A percentile compares a stretch with the other conserved stretches of the same genome.
Evolutionary conservation across 2,329 filamentous ascomycete genomes (phyloP).

Genomic region (Epichloe scottii): DNA sequence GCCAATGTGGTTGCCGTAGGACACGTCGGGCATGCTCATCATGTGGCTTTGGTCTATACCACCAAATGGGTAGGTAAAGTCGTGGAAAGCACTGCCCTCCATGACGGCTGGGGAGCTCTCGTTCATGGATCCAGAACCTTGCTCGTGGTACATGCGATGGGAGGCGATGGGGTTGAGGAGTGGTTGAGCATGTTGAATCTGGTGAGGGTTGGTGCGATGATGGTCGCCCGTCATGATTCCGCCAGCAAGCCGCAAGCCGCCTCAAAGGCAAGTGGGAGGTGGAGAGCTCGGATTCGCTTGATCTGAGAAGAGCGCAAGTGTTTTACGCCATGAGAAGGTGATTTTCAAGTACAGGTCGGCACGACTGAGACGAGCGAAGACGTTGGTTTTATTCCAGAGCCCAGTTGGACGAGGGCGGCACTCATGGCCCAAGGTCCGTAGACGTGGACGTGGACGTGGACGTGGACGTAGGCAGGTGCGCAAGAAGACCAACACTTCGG

Average conservation of each 20-base stretch:
- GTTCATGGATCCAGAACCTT: conserved; percentile 11
- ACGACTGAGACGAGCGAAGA: too few species aligned
- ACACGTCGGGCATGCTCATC: conserved; percentile 19
- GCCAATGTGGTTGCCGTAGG: conserved; percentile 17
- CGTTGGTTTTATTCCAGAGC: neutral
- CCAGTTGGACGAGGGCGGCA: neutral
- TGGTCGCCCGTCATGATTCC: conserved; percentile 19
- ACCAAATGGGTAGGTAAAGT: conserved; percentile 39
- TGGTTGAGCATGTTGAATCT: conserved; percentile 18
- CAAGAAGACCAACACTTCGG: neutral
- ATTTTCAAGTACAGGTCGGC: neutral
- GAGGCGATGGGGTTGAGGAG: conserved; percentile 13
- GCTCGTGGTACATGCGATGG: conserved; percentile 13
- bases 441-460: neutral
- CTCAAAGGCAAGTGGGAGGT: neutral
- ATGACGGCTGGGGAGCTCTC: conserved; percentile 21
- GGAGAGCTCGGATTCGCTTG: neutral
- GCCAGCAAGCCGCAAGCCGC: neutral
- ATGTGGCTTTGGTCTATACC: conserved; percentile 18
- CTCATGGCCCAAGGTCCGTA: neutral
- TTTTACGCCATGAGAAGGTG: neutral
- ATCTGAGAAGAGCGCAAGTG: neutral
- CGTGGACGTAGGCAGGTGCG: neutral
- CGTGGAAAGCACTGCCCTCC: conserved; percentile 36
- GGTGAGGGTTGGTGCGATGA: conserved; percentile 16